phyloP scores from a whole-genome alignment of 2,329 filamentous ascomycete species.

The Calonectria multiphialidica region DNA sequence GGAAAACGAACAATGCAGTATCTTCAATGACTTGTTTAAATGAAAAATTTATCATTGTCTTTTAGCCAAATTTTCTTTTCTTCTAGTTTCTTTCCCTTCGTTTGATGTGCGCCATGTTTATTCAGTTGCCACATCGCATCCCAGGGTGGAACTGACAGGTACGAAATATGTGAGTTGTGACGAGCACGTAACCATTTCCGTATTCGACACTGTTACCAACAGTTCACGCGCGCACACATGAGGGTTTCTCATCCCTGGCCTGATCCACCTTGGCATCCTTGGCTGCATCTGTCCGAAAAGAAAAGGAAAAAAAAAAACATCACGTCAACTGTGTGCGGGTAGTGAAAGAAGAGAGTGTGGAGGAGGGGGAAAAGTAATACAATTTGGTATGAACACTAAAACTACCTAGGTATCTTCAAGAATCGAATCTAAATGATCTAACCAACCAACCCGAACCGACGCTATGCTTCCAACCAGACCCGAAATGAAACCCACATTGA shows the following conservation, averaged over 20 bases:
- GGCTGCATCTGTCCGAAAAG: not conserved
- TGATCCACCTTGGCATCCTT: constrained; percentile 5
- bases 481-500: not conserved
- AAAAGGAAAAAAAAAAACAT: too few relatives aligned
- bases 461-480: not conserved
- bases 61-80: too few relatives aligned
- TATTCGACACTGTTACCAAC: not conserved
- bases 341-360: not conserved
- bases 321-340: not conserved
- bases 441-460: not conserved
- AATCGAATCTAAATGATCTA: constrained; percentile 4
- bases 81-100: too few relatives aligned
- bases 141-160: not conserved
- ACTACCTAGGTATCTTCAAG: not conserved
- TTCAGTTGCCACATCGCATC: too few relatives aligned
- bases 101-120: too few relatives aligned
- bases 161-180: not conserved
- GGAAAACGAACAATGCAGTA: too few relatives aligned
- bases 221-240: not conserved
- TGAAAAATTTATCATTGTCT: too few relatives aligned
- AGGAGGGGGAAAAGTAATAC: constrained; percentile 1
- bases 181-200: not conserved
- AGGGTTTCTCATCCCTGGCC: not conserved
- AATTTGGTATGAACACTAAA: constrained; percentile 2
- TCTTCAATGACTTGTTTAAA: too few relatives aligned